Percentiles rank a stretch among this genome's conserved stretches.
Evolutionary conservation across 441 rosid genomes (phyloP).

Genomic region (Aquilaria agallochum): DNA sequence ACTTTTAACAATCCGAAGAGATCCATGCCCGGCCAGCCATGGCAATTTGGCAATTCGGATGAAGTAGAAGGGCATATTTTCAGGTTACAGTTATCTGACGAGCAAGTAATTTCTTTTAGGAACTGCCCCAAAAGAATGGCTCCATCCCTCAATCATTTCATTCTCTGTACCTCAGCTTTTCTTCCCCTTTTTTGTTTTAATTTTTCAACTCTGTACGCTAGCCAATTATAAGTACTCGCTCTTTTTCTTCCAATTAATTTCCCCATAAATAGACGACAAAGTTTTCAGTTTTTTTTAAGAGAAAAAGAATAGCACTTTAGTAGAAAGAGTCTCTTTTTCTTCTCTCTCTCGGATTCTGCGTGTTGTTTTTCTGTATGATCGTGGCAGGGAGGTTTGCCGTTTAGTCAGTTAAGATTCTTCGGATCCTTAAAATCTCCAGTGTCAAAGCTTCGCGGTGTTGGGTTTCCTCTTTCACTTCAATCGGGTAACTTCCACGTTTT

Average conservation of each 20-base stretch:
- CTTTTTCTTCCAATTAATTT: no score
- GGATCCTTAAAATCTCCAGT: no score
- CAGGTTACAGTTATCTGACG: no score
- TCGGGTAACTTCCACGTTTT: no score
- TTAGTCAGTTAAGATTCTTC: no score
- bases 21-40: no score
- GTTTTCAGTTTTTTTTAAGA: conserved; percentile 5
- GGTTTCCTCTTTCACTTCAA: neutral
- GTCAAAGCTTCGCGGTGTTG: no score
- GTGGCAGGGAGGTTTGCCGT: conserved; percentile 21
- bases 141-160: conserved; percentile 31
- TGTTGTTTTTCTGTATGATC: conserved; percentile 17
- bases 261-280: neutral
- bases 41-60: no score
- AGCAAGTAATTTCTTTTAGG: no score
- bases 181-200: neutral
- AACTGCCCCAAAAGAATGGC: no score
- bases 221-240: neutral
- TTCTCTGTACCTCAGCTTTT: conserved; percentile 12
- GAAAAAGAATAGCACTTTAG: conserved; percentile 11
- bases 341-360: conserved; percentile 17
- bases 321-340: conserved; percentile 22
- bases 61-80: no score
- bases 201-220: neutral
- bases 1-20: no score